These are phyloP conservation scores for Tephrocybe sp. DNA, from an alignment of 768 basidiomycete species.

Conservation along the genomic window DNA sequence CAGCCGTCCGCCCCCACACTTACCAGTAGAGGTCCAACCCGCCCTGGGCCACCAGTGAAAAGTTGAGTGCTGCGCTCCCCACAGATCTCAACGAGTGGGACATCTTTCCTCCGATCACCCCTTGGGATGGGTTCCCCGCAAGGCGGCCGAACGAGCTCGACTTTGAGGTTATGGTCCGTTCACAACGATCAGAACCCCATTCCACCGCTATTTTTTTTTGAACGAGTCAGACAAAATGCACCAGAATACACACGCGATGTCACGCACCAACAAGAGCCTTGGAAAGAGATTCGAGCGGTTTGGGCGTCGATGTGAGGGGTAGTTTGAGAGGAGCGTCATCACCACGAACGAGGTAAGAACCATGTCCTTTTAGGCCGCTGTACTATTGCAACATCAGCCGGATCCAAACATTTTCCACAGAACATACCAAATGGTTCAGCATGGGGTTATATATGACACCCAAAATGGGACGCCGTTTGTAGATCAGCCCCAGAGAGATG, in stretches of 20 bases:
- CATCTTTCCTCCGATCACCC: constrained; percentile 75
- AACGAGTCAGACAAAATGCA: neutral
- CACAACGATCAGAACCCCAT: constrained; percentile 81
- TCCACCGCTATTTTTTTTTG: constrained; percentile 76
- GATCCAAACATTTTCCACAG: neutral
- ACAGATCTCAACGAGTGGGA: constrained; percentile 79
- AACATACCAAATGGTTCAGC: constrained; percentile 71
- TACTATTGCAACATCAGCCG: constrained; percentile 43
- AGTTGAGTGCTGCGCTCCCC: constrained; percentile 84
- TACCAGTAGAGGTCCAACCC: constrained; percentile 87
- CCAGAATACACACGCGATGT: neutral
- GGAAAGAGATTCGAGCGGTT: constrained; percentile 63
- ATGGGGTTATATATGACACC: constrained; percentile 95
- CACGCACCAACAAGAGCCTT: constrained; percentile 65
- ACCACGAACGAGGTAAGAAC: constrained; percentile 68
- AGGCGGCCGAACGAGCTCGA: constrained; percentile 68
- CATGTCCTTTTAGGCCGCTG: constrained; percentile 74
- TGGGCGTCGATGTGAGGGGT: constrained; percentile 59
- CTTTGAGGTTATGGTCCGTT: constrained; percentile 54
- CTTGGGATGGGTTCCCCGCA: constrained; percentile 63
- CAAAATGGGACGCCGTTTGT: constrained; percentile 75
- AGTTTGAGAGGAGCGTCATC: constrained; percentile 46
- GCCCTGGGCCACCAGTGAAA: constrained; percentile 83
- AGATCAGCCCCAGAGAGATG: constrained; percentile 88
- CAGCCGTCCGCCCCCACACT: constrained; percentile 13